Evolutionary conservation across 2,329 filamentous ascomycete genomes (phyloP), one percentile per base, ranked within the genome.

Genomic region (Pezicula rhizophila): DNA sequence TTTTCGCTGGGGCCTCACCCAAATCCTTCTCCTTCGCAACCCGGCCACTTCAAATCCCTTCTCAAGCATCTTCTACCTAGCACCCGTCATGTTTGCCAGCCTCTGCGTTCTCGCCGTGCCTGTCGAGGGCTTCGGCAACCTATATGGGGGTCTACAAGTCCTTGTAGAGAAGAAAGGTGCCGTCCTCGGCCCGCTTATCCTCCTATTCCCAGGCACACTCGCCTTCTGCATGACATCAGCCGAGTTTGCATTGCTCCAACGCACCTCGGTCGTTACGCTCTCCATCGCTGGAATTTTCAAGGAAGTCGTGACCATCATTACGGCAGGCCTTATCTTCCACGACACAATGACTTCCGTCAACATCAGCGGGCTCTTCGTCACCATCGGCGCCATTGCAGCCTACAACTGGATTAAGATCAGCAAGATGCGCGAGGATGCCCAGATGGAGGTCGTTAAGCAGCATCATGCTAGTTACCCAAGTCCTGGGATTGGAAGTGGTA

Each of bases 231-330:
- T 99, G 93, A 97, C 95, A 15, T 83, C 90, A 0, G 91, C 89
- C 47, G 93, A 99, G 69, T 99, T 97, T 66, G 92, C 93, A 46
- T 79, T 99, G 53, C 79, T 99, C 57, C 87, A 96, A 72, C 88
- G 93, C 42, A 97, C 92, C 1, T 95, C 88, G 1, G 93, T 99
- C 46, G 93, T 99, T 45, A 97, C 93, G 0, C 77, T 99, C 41
- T 95, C 87, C 45, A 96, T 99, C 59, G 95, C 91, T 54, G 93
- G 93, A 52, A 97, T 99, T 53, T 97, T 99, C 76, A 99, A 99
- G 67, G 93, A 99, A 71, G 93, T 97, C 37, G 84, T 99, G 48
- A 99, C 93, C 12, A 97, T 99, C 61, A 85, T 82, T 37, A 90
- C 89, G 1, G 92, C 92, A 0, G 87, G 89, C 8, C 67, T 95